Evolutionary conservation across 164 flowering plant species (phyloP), one percentile per base, ranked within the genome.

Genomic region (Vitis rupestris): DNA sequence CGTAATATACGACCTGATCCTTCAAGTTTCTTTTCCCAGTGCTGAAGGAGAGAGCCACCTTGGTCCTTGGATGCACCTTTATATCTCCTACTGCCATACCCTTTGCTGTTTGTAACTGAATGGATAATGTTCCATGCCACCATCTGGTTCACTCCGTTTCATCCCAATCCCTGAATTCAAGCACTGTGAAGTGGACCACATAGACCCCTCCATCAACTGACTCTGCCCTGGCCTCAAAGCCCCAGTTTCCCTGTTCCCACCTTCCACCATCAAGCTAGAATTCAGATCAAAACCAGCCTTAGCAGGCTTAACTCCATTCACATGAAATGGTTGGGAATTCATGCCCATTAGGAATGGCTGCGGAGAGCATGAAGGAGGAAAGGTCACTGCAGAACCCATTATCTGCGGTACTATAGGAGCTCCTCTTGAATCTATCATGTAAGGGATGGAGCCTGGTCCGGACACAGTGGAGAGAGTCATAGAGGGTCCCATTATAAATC

Each of bases 351-450:
- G 50, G 61, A 82, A 81, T 0, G 84, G 79, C 13, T 77, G 80
- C 37, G 79, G 78, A 23, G 87, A 23, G 55, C 76, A 79, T 16
- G 81, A 70, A 16, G 82, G 65, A 4, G 79, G 74, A 49, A 72
- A 61, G 57, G 79, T 75, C 23, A 79, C 54, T 15, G 80, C 50
- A 13, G 86, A 71, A 9, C 81, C 76, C 63, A 83, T 59, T 29
- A 86, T 63, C 63, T 88, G 90, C 3, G 89, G 88, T 44, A 76
- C 59, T 37, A 82, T 75, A 16, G 84, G 79, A 47, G 75, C 66
- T 74, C 83, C 90, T 61, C 86, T 77, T 10, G 88, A 74, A 80
- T 89, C 89, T 9, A 85, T 74, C 86, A 80, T 82, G 75, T 78
- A 84, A 37, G 87, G 84, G 60, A 81, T 53, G 30, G 81, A 66